Evolutionary conservation across 2,329 filamentous ascomycete genomes (phyloP).

Genomic region (Verticillium zaregamsianum): DNA sequence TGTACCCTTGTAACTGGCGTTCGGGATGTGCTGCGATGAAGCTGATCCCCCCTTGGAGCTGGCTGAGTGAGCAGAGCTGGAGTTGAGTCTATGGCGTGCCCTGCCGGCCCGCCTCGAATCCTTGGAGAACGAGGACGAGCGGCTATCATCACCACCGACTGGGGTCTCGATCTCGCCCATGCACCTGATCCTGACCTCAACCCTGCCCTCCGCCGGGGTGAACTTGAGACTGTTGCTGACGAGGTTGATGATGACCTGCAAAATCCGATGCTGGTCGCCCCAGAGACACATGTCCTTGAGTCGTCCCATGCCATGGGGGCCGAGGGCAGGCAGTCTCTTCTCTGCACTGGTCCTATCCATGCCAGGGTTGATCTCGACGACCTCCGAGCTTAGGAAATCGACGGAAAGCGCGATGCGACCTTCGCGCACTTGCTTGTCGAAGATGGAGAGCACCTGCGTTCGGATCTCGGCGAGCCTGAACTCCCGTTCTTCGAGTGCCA

Average conservation of each 20-base stretch:
- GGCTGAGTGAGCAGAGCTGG: conserved; percentile 46
- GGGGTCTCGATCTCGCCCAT: conserved; percentile 51
- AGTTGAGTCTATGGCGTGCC: conserved; percentile 39
- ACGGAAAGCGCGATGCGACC: conserved; percentile 71
- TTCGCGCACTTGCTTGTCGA: conserved; percentile 84
- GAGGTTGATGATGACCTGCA: conserved; percentile 91
- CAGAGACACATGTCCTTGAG: conserved; percentile 83
- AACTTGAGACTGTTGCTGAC: conserved; percentile 93
- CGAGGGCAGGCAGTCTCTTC: conserved; percentile 50
- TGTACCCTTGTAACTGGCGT: conserved; percentile 33
- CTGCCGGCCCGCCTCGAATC: conserved; percentile 37
- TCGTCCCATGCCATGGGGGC: conserved; percentile 61
- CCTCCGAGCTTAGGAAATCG: conserved; percentile 58
- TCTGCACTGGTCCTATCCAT: conserved; percentile 17
- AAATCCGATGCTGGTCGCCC: conserved; percentile 87
- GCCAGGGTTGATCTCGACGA: conserved; percentile 16
- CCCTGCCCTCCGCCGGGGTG: conserved; percentile 70
- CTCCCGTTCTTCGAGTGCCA: conserved; percentile 78
- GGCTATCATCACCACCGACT: conserved; percentile 37
- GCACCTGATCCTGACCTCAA: conserved; percentile 73
- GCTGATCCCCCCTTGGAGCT: conserved; percentile 35
- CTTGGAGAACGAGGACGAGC: conserved; percentile 49
- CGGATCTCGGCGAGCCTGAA: conserved; percentile 81
- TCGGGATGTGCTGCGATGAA: conserved; percentile 1
- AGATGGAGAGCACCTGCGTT: conserved; percentile 79